phyloP scores from a whole-genome alignment of 2,329 filamentous ascomycete species.

The Fusarium ramigenum region DNA sequence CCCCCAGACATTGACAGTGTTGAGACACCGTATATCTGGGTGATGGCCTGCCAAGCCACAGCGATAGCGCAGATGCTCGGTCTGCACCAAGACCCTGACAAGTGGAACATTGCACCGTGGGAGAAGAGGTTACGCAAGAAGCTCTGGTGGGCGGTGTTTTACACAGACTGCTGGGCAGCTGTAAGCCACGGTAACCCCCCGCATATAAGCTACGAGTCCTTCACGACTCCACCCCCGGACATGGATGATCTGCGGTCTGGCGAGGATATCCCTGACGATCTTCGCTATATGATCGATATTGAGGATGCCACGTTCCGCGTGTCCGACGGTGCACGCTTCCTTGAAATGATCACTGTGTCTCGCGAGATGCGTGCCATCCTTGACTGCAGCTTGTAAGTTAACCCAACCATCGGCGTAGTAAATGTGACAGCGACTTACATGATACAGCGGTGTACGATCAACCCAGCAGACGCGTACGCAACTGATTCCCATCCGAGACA shows the following conservation, averaged over 20 bases:
- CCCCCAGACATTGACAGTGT: conserved; percentile 57
- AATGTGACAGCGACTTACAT: not conserved
- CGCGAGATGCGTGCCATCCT: conserved; percentile 46
- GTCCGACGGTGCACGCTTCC: conserved; percentile 51
- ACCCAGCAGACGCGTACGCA: conserved; percentile 25
- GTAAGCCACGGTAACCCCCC: conserved; percentile 59
- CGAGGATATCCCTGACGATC: conserved; percentile 52
- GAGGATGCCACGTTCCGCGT: conserved; percentile 46
- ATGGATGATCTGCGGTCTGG: conserved; percentile 56
- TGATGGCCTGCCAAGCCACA: conserved; percentile 54
- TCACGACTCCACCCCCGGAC: conserved; percentile 50
- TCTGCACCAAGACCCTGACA: conserved; percentile 54
- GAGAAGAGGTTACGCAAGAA: conserved; percentile 56
- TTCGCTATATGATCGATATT: conserved; percentile 49
- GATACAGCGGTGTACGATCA: conserved; percentile 19
- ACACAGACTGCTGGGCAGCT: conserved; percentile 56
- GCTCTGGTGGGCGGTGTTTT: conserved; percentile 57
- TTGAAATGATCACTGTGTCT: conserved; percentile 47
- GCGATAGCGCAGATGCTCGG: conserved; percentile 58
- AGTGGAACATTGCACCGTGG: conserved; percentile 54
- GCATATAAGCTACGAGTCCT: conserved; percentile 53
- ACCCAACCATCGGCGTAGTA: not conserved
- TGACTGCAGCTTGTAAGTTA: conserved; percentile 49
- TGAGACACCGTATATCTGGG: conserved; percentile 57
- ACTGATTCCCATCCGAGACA: conserved; percentile 42